Base-by-base conservation (phyloP, 192 early-diverging fungal genomes). In the Mortierella antarctica region DNA sequence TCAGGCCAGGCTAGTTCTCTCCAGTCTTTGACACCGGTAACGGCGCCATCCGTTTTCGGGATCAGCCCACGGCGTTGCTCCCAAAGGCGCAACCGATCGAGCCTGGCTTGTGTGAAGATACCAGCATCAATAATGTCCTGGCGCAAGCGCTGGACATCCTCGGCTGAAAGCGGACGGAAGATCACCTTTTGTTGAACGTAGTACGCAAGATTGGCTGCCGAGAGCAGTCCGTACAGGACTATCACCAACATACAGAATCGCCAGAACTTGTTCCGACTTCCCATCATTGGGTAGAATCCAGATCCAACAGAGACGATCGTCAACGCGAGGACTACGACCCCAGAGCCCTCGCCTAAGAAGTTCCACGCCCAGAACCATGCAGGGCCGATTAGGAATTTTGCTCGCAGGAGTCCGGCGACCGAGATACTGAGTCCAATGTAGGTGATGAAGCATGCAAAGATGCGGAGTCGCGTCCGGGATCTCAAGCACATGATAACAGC, bases 331-430 rank as follows among this genome's bases (percentile, higher is more conserved):
- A 57, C 53, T 21, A 72, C 50, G 7, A 80, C 65, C 0, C 46
- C 77, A 5, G 49, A 23, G 39, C 64, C 52, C 50, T 80, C 70
- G 10, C 44, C 77, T 14, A 58, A 21, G 39, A 80, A 71, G 21
- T 80, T 68, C 77, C 77, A 80, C 5, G 60, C 60, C 70, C 70
- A 80, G 61, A 67, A 80, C 70, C 70, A 67, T 40, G 58, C 53
- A 12, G 60, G 8, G 13, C 23, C 62, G 7, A 67, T 42, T 1
- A 72, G 9, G 18, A 39, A 47, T 10, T 59, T 63, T 1, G 67
- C 48, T 15, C 57, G 40, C 5, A 77, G 41, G 0, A 72, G 60
- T 18, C 65, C 77, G 17, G 72, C 6, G 70, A 72, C 47, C 17
- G 77, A 64, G 20, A 71, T 80, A 40, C 65, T 67, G 41, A 80